Base-by-base conservation (phyloP, 495 filamentous ascomycete genomes). In the Geopyxis carbonaria region DNA sequence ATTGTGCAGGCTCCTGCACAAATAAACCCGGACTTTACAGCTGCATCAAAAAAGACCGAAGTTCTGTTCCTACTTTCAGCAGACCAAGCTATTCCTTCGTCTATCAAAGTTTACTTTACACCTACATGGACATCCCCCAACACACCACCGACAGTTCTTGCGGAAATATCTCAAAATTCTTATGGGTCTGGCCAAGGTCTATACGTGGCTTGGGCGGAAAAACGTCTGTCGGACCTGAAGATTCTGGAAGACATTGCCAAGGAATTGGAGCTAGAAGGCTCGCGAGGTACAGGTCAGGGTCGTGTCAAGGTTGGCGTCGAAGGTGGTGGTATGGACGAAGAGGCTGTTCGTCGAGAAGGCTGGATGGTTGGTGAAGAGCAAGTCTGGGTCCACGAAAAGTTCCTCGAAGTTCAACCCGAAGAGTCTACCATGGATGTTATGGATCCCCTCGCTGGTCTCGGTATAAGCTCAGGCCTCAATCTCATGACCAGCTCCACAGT, bases 351-450 rank as follows among this genome's bases (percentile, higher is more conserved):
- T 5, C 41, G 52, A 9, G 52, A 56, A 33, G 51, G 46, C 6
- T 55, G 51, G 52, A 55, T 56, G 52, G 52, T 56, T 13, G 52
- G 47, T 14, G 47, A 55, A 36, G 52, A 56, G 29, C 51, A 51
- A 37, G 47, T 47, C 19, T 56, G 52, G 52, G 52, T 56, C 3
- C 36, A 32, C 7, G 51, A 55, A 23, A 34, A 38, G 5, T 56
- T 55, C 40, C 24, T 55, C 9, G 55, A 46, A 22, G 15, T 16
- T 6, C 13, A 5, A 7, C 3, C 15, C 13, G 29, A 30, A 10
- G 20, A n/a, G 14, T 7, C 25, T 8, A 20, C 6, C 8, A 28
- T 29, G 5, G 8, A 5, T 22, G 38, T 31, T 3, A 32, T 41
- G 28, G 38, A 33, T 19, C 38, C 29, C 1, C 14, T 31, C 4